These are phyloP conservation scores for Syzygium oleosum DNA, from an alignment of 345 rosid genomes.

Conservation along the genomic window DNA sequence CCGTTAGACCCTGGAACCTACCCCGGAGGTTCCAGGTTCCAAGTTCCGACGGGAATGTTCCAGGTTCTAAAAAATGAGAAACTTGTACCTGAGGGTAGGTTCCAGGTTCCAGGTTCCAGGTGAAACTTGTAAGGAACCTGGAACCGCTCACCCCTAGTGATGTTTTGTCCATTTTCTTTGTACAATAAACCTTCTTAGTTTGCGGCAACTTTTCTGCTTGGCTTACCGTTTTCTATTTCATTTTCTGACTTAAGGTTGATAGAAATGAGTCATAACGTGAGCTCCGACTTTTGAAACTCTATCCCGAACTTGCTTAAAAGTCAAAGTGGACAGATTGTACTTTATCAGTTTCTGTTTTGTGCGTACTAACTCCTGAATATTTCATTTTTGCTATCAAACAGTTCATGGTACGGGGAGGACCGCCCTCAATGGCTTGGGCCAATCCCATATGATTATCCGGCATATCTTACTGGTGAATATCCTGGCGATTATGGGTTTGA, in stretches of 20 bases:
- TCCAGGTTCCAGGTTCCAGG: too few species aligned
- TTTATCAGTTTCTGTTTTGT: neutral
- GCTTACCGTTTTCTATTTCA: neutral
- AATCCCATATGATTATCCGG: conserved; percentile 64
- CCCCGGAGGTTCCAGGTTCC: too few species aligned
- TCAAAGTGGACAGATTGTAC: neutral
- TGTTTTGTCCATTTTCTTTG: neutral
- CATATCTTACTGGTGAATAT: conserved; percentile 64
- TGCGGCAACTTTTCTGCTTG: neutral
- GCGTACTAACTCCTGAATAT: neutral
- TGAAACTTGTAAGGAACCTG: too few species aligned
- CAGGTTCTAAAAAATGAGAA: too few species aligned
- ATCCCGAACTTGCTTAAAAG: neutral
- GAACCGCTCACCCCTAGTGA: neutral
- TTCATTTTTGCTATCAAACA: conserved; percentile 19
- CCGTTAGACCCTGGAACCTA: too few species aligned
- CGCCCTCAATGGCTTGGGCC: conserved; percentile 99
- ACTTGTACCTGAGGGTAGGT: too few species aligned
- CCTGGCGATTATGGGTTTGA: conserved; percentile 98
- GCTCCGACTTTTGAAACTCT: neutral
- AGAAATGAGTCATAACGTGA: neutral
- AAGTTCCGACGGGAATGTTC: too few species aligned
- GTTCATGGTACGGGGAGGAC: conserved; percentile 82
- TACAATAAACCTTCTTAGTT: neutral
- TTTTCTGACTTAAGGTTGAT: neutral